Evolutionary conservation across 2,329 filamentous ascomycete genomes (phyloP).

Genomic region (Sporothrix schenckii): DNA sequence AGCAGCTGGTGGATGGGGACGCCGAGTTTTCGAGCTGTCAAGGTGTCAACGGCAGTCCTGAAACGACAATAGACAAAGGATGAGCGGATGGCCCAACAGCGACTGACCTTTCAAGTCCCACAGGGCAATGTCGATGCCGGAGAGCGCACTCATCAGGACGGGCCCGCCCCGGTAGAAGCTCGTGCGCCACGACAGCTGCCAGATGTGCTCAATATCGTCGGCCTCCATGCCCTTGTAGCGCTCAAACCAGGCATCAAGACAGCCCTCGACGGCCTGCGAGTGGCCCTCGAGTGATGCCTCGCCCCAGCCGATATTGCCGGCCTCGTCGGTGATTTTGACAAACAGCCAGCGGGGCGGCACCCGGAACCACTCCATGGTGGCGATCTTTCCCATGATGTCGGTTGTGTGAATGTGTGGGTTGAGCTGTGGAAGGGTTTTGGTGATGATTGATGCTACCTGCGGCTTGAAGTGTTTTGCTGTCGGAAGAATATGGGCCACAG

Average conservation of each 20-base stretch:
- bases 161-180: constrained; percentile 72
- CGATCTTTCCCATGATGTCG: constrained; percentile 49
- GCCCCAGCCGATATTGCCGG: constrained; percentile 64
- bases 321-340: constrained; percentile 66
- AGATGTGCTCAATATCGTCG: constrained; percentile 71
- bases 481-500: no score
- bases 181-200: constrained; percentile 66
- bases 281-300: constrained; percentile 69
- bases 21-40: constrained; percentile 36
- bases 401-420: neutral
- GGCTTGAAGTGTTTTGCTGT: no score
- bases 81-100: neutral
- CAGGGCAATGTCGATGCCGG: constrained; percentile 70
- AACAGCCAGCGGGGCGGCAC: constrained; percentile 70
- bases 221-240: constrained; percentile 64
- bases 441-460: no score
- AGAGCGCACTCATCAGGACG: constrained; percentile 72
- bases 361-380: constrained; percentile 66
- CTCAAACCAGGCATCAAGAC: constrained; percentile 61
- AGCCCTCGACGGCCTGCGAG: constrained; percentile 66
- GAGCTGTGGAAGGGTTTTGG: neutral
- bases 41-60: neutral
- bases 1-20: constrained; percentile 68
- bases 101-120: constrained; percentile 63
- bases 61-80: no score